Evolutionary conservation across 352 stramenopile species (phyloP), one percentile per base, ranked within the genome.

Genomic region (Globisporangium nagaii): DNA sequence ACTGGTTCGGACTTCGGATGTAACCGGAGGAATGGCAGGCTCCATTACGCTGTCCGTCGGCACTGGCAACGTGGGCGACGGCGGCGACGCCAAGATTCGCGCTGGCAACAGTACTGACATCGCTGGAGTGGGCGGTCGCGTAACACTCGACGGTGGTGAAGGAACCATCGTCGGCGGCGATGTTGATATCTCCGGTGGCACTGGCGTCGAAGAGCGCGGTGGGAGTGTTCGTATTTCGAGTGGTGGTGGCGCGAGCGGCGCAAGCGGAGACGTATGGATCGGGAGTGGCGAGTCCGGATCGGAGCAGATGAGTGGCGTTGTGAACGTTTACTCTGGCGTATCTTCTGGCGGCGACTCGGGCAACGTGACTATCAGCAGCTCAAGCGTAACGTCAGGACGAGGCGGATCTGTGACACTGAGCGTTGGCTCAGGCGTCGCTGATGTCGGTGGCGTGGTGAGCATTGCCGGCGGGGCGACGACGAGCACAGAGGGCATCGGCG

Each of bases 41-140:
- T 65, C 60, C 6, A 51, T 71, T 11, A 63, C 47, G 9, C 25
- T 71, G 10, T 65, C 60, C 3, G 64, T 63, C n/a, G 62, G 65
- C 19, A 63, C 58, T 44, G 53, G 62, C 41, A 45, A 64, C 39
- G 41, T 15, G 4, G 37, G 24, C 19, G 36, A 24, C 9, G 62
- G 54, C 20, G 53, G 66, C 3, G 34, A 56, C 2, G 30, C 71
- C 7, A 51, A 22, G 17, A 42, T 79, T 8, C 53, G 41, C 20
- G 70, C 60, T 53, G 70, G 70, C 22, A 63, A 30, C 6, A 75
- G 54, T 15, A 57, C 46, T 36, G 42, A 56, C 24, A 27, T 30
- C 13, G 31, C 32, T 20, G 69, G 63, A 17, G 47, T 61, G 17
- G 62, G 61, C n/a, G 60, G 65, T 25, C 53, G 43, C 34, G 32